Percentiles rank a stretch among this genome's conserved stretches.
Evolutionary conservation across 371 early-diverging fungal species (phyloP).

Genomic region (Apophysomyces elegans): DNA sequence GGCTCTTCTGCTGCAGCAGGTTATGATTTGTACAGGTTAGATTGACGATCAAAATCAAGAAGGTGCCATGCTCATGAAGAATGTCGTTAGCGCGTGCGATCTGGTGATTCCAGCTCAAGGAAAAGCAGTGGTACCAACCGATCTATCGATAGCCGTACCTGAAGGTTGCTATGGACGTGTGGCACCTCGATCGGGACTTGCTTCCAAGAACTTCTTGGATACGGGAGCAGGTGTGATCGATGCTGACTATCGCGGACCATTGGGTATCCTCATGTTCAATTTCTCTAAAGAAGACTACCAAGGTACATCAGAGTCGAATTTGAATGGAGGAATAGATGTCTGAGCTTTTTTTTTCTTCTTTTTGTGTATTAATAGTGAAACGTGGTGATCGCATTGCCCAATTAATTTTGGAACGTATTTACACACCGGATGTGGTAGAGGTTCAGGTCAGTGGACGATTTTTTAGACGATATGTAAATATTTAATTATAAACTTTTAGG

Average conservation of each 20-base stretch:
- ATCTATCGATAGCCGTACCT: constrained; percentile 83
- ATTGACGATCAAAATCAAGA: neutral
- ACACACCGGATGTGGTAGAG: constrained; percentile 78
- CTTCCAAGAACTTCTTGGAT: constrained; percentile 92
- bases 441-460: constrained; percentile 61
- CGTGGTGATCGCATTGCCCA: constrained; percentile 98
- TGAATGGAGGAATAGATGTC: no score
- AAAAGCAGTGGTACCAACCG: constrained; percentile 80
- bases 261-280: constrained; percentile 93
- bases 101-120: constrained; percentile 75
- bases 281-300: constrained; percentile 79
- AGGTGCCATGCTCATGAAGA: neutral
- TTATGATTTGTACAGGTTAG: constrained; percentile 92
- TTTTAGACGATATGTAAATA: neutral
- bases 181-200: constrained; percentile 93
- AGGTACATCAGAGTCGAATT: constrained; percentile 44
- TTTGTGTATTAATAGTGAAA: constrained; percentile 50
- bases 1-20: constrained; percentile 90
- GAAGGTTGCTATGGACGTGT: constrained; percentile 94
- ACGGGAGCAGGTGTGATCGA: constrained; percentile 98
- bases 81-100: constrained; percentile 60
- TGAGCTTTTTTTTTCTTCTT: no score
- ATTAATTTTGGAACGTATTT: constrained; percentile 88
- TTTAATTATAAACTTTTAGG: constrained; percentile 26
- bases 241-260: constrained; percentile 86